Percentiles rank a stretch among this genome's conserved stretches.
Conservation (phyloP, 2,329 filamentous ascomycete genomes). For the Aspergillus pseudoglaucus region DNA sequence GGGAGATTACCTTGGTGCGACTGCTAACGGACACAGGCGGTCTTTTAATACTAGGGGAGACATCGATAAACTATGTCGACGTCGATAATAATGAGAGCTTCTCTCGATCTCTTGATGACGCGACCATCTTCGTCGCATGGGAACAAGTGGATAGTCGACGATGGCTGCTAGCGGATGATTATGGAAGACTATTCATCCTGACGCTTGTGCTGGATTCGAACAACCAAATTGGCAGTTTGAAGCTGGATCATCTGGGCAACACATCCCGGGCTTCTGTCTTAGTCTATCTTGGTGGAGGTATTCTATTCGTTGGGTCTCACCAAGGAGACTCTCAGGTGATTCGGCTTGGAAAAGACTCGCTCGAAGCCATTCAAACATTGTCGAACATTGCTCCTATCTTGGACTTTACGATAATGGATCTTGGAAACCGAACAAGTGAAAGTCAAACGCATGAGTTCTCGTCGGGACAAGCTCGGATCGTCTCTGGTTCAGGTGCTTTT, state of each 20-base stretch:
- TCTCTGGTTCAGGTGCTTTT: slow-evolving; percentile 86
- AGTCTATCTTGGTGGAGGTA: slow-evolving; percentile 62
- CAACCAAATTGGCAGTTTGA: slow-evolving; percentile 65
- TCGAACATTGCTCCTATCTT: slow-evolving; percentile 84
- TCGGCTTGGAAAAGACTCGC: slow-evolving; percentile 52
- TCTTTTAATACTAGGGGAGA: slow-evolving; percentile 70
- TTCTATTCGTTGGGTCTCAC: slow-evolving; percentile 84
- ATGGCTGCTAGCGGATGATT: slow-evolving; percentile 89
- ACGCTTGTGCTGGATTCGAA: slow-evolving; percentile 63
- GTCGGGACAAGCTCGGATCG: slow-evolving; percentile 86
- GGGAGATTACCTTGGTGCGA: slow-evolving; percentile 21
- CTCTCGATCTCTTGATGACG: slow-evolving; percentile 59
- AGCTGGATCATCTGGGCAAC: slow-evolving; percentile 58
- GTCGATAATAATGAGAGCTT: slow-evolving; percentile 63
- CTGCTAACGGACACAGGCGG: slow-evolving; percentile 53
- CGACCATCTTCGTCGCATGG: slow-evolving; percentile 89
- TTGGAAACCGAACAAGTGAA: slow-evolving; percentile 77
- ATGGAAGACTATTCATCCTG: slow-evolving; percentile 76
- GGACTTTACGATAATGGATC: slow-evolving; percentile 93
- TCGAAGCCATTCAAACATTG: slow-evolving; percentile 67
- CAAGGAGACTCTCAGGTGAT: slow-evolving; percentile 87
- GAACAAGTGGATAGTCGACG: slow-evolving; percentile 71
- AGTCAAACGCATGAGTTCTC: slow-evolving; percentile 82
- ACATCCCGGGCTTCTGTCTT: slow-evolving; percentile 72
- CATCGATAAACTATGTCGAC: slow-evolving; percentile 77